Evolutionary conservation across 768 basidiomycete genomes (phyloP), one percentile per base, ranked within the genome.

Genomic region (Leccinum olivaceopallidum): DNA sequence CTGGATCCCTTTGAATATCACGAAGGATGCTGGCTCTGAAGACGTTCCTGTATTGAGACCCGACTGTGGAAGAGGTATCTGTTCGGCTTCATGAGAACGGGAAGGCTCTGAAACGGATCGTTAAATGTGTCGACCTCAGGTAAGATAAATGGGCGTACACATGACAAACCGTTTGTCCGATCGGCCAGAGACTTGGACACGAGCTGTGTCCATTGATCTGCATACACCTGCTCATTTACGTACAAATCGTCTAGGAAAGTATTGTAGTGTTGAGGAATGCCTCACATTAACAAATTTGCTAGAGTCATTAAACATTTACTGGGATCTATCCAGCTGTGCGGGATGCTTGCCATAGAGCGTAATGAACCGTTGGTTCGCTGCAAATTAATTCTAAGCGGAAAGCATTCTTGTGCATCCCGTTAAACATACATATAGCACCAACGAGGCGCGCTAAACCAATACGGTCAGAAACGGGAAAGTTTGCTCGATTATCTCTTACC

Each of bases 281-380:
- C 71, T 73, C 86, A 81, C 37, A 83, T 73, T 3, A 83, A 12
- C 2, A 66, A 39, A 26, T 81, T 81, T 6, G 75, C 67, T 16
- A 79, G 6, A 2, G 66, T 64, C 22, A 69, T 70, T 71, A 16
- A 83, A 68, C 62, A 88, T 83, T 9, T 78, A 69, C 58, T 83
- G 81, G 55, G 83, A 77, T 42, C 85, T 74, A 37, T 80, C 81
- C 28, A 89, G 71, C 6, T 88, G 84, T 32, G 82, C 77, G 49
- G 73, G 64, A 57, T 78, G 78, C 68, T 89, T 78, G 1, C 85
- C 88, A 59, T 84, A 84, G 60, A 84, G 81, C 2, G 79, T 86
- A 20, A 78, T 64, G 53, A 83, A 83, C 53, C 84, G 76, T 60
- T 84, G 79, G 58, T 78, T 74, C 48, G 72, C 86, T 88, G 59